Base-by-base conservation (phyloP, 2,329 filamentous ascomycete species). In the Penicillium sp. region DNA sequence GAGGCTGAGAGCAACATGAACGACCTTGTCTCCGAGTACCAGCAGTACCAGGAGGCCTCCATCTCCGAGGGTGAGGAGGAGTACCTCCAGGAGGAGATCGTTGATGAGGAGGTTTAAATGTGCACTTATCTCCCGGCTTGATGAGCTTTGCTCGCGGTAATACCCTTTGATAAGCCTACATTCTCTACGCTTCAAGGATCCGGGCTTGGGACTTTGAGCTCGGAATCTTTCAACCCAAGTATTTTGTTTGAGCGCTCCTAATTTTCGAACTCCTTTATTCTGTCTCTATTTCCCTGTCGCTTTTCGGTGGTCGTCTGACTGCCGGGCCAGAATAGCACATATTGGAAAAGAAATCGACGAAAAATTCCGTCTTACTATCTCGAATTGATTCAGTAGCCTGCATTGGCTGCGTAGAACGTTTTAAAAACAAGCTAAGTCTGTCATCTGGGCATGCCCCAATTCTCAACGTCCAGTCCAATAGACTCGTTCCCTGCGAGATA, bases 1-100 rank as follows among this genome's bases (percentile, higher is more conserved):
- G 93, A 98, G 84, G 93, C 93, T 66, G 93, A 98, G 86, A 95
- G 89, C 79, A 98, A 98, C 83, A 97, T 98, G 93, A 97, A 98
- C 82, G 93, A 98, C 77, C 81, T 98, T 72, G 92, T 98, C 68
- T 95, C 90, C 56, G 93, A 98, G 78, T 98, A 98, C 82, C 93
- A 97, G 84, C 93, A 98, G 78, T 98, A 98, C 86, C 93, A 98
- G 84, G 93, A 98, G 76, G 93, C 93, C 73, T 88, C 89, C 69
- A 84, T 96, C 76, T 95, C 93, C 55, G 93, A 98, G 78, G 92
- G 89, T 66, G 92, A 97, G 78, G 91, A 95, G 79, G 90, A 95
- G 73, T 91, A 95, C 54, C 68, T 68, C 69, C 87, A 87, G 67
- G 89, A 93, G 81, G 91, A 95, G 76, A 81, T 79, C 60, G 84